Evolutionary conservation across 2,329 filamentous ascomycete genomes (phyloP).

Genomic region (Colletotrichum limetticola): DNA sequence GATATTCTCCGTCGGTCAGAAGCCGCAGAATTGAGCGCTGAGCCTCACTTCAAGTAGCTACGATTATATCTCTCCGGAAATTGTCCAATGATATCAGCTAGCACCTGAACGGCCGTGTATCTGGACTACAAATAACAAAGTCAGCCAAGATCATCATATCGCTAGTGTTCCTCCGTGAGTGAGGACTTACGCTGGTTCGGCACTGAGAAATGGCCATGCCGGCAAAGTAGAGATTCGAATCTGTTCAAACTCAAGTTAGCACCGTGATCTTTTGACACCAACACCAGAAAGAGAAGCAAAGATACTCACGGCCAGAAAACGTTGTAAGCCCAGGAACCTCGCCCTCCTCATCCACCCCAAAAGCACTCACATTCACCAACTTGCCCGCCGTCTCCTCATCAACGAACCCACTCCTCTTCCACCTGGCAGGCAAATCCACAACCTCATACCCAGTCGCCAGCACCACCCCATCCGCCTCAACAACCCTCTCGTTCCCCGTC

Average conservation of each 20-base stretch:
- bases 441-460: constrained; percentile 54
- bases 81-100: constrained; percentile 17
- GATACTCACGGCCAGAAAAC: constrained; percentile 24
- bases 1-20: not conserved
- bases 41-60: not conserved
- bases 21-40: no score
- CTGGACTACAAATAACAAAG: not conserved
- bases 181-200: constrained; percentile 11
- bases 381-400: constrained; percentile 12
- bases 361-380: constrained; percentile 10
- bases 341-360: constrained; percentile 22
- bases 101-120: constrained; percentile 13
- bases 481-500: constrained; percentile 13
- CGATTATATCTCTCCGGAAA: constrained; percentile 23
- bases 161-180: not conserved
- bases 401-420: constrained; percentile 30
- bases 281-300: no score
- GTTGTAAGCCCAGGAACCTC: constrained; percentile 10
- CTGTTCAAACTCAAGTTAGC: not conserved
- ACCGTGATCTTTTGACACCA: not conserved
- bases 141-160: not conserved
- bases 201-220: not conserved
- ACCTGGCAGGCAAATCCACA: constrained; percentile 45
- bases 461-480: constrained; percentile 54
- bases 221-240: constrained; percentile 27